Evolutionary conservation across 1,284 basidiomycete genomes (phyloP), one percentile per base, ranked within the genome.

Genomic region (Trichosporon asahii): DNA sequence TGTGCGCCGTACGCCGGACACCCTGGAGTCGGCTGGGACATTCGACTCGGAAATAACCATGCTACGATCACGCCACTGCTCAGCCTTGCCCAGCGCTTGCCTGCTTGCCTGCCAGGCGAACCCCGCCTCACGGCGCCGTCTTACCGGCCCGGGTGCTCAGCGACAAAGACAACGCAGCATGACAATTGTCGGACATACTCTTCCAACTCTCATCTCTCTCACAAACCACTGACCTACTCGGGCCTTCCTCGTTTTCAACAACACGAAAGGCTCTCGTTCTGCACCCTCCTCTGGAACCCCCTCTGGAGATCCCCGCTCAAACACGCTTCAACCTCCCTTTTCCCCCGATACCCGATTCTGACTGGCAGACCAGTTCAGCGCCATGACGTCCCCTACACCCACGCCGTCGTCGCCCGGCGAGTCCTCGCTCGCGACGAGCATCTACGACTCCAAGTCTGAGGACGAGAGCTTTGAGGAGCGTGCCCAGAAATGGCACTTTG

Each of bases 401-500:
- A 64, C 68, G 23, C 68, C 80, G 15, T 74, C 78, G 21, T 77
- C 79, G 31, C 78, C 80, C 2, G 69, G 77, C 60, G 79, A 80
- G 65, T 76, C 78, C 12, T 76, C 77, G 57, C 73, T 79, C 29
- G 75, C 79, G 27, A 80, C 77, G 3, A 78, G 76, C 21, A 71
- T 78, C 71, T 78, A 73, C 67, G 68, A 53, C 72, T 67, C 72
- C 18, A 70, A 76, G 70, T 70, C 75, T 40, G 76, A 77, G 57
- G 72, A 73, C 18, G 79, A 80, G 66, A 69, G 75, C 63, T 76
- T 74, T 46, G 67, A 69, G 31, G 75, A 76, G 9, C 75, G 77
- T 33, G 71, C 77, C 2, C 76, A 74, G 29, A 80, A 79, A 61
- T 82, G 81, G 81, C 74, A 76, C 15, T 82, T 82, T 73, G 80